Evolutionary conservation across 192 early-diverging fungal species (phyloP).

Genomic region (Neocallimastix lanati): DNA sequence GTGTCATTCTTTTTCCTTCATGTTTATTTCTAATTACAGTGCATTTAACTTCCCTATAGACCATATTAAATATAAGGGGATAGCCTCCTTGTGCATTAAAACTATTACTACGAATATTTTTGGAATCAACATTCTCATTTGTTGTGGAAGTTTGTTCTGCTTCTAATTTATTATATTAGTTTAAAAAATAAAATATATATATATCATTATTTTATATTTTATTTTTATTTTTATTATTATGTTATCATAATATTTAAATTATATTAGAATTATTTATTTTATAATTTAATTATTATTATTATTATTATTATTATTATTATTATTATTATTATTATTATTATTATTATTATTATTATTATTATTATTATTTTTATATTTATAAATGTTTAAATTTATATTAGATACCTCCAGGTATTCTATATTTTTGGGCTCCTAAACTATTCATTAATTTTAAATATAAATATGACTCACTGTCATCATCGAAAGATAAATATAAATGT

Average conservation of each 20-base stretch:
- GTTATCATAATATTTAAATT: no score
- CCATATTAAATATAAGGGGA: neutral
- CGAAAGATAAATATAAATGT: neutral
- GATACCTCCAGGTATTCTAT: neutral
- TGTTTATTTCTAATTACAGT: constrained; percentile 4
- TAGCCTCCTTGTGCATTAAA: neutral
- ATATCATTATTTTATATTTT: no score
- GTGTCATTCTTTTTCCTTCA: constrained; percentile 28
- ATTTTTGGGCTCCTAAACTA: neutral
- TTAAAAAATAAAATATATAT: no score
- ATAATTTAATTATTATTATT: no score
- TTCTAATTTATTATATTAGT: no score
- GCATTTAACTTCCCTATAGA: neutral
- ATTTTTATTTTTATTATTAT: no score
- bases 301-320: no score
- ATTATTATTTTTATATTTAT: no score
- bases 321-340: no score
- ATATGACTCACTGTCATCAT: neutral
- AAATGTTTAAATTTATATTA: no score
- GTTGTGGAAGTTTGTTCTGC: neutral
- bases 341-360: no score
- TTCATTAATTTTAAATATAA: neutral
- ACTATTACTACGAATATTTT: neutral
- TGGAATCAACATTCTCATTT: neutral
- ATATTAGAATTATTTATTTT: no score